phyloP scores from a whole-genome alignment of 495 filamentous ascomycete species.

The Daldinia concentrica region DNA sequence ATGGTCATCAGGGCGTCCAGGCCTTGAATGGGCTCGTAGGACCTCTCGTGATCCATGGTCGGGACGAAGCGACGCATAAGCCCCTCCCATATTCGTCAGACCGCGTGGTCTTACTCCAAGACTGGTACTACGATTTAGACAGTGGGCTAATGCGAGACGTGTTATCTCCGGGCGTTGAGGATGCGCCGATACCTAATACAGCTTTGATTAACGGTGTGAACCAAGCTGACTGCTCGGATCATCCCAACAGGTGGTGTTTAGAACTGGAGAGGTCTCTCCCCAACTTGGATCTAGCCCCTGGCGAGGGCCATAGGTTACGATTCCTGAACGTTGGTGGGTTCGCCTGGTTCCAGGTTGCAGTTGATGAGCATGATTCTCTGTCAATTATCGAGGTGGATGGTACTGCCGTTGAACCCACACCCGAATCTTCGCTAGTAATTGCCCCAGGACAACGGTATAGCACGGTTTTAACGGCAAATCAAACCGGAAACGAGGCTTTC shows the following conservation, averaged over 20 bases:
- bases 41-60: constrained; percentile 63
- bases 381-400: constrained; percentile 78
- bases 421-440: constrained; percentile 60
- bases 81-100: constrained; percentile 59
- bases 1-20: constrained; percentile 54
- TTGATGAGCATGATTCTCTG: constrained; percentile 57
- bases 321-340: constrained; percentile 73
- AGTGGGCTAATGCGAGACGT: constrained; percentile 58
- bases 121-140: constrained; percentile 67
- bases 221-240: constrained; percentile 56
- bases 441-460: constrained; percentile 77
- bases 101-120: constrained; percentile 64
- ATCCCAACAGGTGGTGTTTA: constrained; percentile 56
- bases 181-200: constrained; percentile 68
- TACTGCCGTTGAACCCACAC: constrained; percentile 66
- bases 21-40: constrained; percentile 64
- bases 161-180: constrained; percentile 61
- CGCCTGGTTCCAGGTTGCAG: constrained; percentile 63
- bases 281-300: constrained; percentile 54
- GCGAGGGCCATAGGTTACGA: constrained; percentile 71
- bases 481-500: constrained; percentile 63
- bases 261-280: constrained; percentile 57
- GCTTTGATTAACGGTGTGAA: constrained; percentile 73
- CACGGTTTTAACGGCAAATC: constrained; percentile 67
- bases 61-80: constrained; percentile 52